Base-by-base conservation (phyloP, 306 rosid species). In the Quercus glauca region DNA sequence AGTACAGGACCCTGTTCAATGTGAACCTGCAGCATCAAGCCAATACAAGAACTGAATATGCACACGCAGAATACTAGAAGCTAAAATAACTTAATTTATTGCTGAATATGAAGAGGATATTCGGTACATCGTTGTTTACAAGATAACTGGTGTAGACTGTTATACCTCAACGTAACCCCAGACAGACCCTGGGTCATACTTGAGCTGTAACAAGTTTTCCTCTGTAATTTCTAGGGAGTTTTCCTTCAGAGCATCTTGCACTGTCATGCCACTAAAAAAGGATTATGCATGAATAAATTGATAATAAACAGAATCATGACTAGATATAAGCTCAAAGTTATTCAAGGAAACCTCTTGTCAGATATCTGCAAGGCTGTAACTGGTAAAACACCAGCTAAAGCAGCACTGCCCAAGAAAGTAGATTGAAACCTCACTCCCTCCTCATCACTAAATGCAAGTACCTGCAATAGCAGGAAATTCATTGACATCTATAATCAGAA, bases 1-100 rank as follows among this genome's bases (percentile, higher is more conserved):
- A 94, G 89, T 81, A 92, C 98, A n/a, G 99, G 99, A 63, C 99
- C 99, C 78, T 95, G 99, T 80, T 95, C 99, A 75, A 95, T 95
- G 83, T 95, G 99, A 84, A 95, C 88, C 99, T 95, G 90, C 79
- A 82, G 45, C 63, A 63, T 21, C 19, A 9, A 37, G 63, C 11
- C 75, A 77, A 56, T 28, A 63, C 11, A 41, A 61, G 75, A 31
- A 37, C 26, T 70, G 69, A 71, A 43, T 73, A 26, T 61, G 71
- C 29, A 25, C 21, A 6, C 21, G 64, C 60, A 59, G 74, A 73
- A 56, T 45, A 33, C 43, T 64, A 21, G 18, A 25, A 49, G 41
- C 13, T 41, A 6, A 35, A 14, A 20, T n/a, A 52, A 69, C 7
- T 14, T 33, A 43, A 9, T 45, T 57, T 69, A 23, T 33, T 33